Base-by-base conservation (phyloP, 352 stramenopile genomes). In the Thraustotheca clavata region DNA sequence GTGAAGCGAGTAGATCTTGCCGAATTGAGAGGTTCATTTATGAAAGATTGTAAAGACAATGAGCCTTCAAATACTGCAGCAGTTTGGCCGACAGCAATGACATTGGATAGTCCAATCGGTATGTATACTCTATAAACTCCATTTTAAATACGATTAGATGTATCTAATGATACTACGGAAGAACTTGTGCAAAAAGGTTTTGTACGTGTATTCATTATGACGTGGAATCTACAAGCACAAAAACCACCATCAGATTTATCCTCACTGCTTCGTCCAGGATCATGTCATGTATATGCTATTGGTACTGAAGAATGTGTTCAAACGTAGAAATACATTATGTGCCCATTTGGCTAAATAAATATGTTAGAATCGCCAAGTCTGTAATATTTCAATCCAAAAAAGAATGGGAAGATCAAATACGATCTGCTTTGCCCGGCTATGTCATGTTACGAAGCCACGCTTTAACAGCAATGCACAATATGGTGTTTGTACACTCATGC, bases 221-320 rank as follows among this genome's bases (percentile, higher is more conserved):
- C 83, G 16, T 95, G 86, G 86, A 95, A 95, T 62, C 77, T 95
- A 47, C 80, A 89, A 60, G 86, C 80, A 0, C 90, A 88, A 62
- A 85, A 80, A 35, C 80, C 82, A 0, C 68, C 49, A 1, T n/a
- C 48, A 1, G 76, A 86, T 38, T 22, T 69, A 36, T 1, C 18
- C 16, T 34, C 32, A 4, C 72, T 87, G 22, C 65, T 94, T 54
- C 71, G 72, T 6, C 55, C 72, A n/a, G 88, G 86, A 50, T 76
- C 76, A 40, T 97, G 90, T 67, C 89, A 97, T 49, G 74, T 97
- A 34, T 74, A 96, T 27, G 86, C 77, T 1, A 69, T 97, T 4
- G 89, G 89, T 3, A 96, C 87, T 11, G 93, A 98, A 71, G 95
- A 98, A 70, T 98, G 92, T 68, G 92, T 97, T 38, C 80, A 94